phyloP scores from a whole-genome alignment of 345 rosid genomes.

The Pugionium dolabratum region DNA sequence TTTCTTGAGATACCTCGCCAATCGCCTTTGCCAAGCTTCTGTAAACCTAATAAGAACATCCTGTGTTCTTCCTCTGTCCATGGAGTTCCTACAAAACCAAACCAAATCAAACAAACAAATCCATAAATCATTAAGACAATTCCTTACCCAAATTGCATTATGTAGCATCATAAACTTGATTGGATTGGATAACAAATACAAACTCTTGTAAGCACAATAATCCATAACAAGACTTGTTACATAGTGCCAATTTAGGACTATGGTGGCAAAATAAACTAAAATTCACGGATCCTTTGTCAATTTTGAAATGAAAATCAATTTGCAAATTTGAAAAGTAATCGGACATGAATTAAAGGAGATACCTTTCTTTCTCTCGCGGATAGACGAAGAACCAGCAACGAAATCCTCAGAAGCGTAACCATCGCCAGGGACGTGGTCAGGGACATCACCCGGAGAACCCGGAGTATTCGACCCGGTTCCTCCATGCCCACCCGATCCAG shows the following conservation, averaged over 20 bases:
- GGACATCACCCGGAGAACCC: constrained; percentile 62
- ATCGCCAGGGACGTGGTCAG: constrained; percentile 67
- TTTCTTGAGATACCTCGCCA: constrained; percentile 98
- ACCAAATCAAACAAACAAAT: constrained; percentile 3
- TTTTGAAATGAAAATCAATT: too few species aligned
- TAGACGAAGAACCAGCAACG: constrained; percentile 87
- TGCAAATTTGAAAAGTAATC: too few species aligned
- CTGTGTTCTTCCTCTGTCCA: constrained; percentile 99
- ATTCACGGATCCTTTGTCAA: too few species aligned
- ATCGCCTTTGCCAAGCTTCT: constrained; percentile 97
- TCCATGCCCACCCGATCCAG: constrained; percentile 46
- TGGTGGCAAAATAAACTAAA: too few species aligned
- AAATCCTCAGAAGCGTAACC: constrained; percentile 98
- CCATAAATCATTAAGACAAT: not conserved
- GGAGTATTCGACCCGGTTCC: constrained; percentile 52
- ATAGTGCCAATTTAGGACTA: not conserved
- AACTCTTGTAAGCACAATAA: too few species aligned
- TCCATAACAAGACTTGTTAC: not conserved
- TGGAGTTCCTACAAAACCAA: constrained; percentile 65
- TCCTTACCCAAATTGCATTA: not conserved
- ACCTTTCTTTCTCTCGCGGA: constrained; percentile 98
- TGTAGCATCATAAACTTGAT: not conserved
- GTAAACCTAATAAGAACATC: constrained; percentile 87
- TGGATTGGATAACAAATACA: not conserved
- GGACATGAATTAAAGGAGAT: not conserved